These are phyloP conservation scores for Suillus ampliporus DNA, from an alignment of 768 basidiomycete species.

Conservation along the genomic window DNA sequence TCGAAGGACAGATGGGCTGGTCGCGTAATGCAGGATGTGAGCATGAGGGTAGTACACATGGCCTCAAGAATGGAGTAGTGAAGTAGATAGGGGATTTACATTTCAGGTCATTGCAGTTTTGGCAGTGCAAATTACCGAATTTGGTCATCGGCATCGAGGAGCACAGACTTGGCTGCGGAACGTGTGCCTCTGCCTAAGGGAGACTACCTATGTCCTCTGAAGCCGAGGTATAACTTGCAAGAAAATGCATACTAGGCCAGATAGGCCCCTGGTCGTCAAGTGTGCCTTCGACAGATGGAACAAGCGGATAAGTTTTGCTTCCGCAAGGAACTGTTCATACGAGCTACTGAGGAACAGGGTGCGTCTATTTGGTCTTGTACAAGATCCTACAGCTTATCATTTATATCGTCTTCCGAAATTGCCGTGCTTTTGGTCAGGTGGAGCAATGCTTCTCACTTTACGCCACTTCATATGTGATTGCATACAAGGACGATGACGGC, in stretches of 20 bases:
- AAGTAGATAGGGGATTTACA: neutral
- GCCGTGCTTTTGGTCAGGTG: conserved; percentile 53
- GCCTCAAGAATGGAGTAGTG: too few species aligned
- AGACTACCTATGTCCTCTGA: conserved; percentile 7
- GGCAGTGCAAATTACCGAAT: neutral
- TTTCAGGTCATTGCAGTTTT: neutral
- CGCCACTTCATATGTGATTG: conserved; percentile 70
- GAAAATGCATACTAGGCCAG: conserved; percentile 56
- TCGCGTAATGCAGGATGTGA: too few species aligned
- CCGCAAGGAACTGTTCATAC: conserved; percentile 80
- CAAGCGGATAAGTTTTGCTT: conserved; percentile 80
- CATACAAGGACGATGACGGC: conserved; percentile 89
- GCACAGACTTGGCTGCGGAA: conserved; percentile 29
- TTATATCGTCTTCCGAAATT: neutral
- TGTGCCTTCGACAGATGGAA: conserved; percentile 77
- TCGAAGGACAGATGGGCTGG: too few species aligned
- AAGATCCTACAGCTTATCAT: conserved; percentile 4
- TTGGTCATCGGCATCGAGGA: neutral
- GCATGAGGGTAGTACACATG: too few species aligned
- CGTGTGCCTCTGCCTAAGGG: conserved; percentile 19
- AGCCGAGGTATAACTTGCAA: neutral
- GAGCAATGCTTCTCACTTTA: conserved; percentile 84
- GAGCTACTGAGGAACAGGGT: conserved; percentile 78
- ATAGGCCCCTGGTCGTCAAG: conserved; percentile 82
- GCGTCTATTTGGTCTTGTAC: conserved; percentile 26